Conservation (phyloP, 441 rosid genomes). For the Gossypium lobatum region DNA sequence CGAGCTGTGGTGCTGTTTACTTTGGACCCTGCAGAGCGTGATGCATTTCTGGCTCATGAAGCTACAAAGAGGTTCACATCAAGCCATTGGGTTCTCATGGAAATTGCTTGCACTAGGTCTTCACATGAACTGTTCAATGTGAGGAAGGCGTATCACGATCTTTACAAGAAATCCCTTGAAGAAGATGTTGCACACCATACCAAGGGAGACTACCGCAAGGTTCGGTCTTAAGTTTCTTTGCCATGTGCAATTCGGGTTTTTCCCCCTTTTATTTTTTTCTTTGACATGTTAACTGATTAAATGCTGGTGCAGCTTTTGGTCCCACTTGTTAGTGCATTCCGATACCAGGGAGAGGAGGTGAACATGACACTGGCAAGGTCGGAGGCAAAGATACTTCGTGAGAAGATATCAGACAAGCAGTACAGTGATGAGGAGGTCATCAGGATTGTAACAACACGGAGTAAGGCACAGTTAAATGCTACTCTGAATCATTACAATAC, state of each 20-base stretch:
- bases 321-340: slow-evolving; percentile 66
- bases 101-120: slow-evolving; percentile 79
- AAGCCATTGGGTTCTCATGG: slow-evolving; percentile 73
- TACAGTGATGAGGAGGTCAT: slow-evolving; percentile 62
- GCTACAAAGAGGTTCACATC: slow-evolving; percentile 65
- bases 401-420: slow-evolving; percentile 52
- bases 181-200: slow-evolving; percentile 92
- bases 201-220: slow-evolving; percentile 80
- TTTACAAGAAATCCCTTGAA: slow-evolving; percentile 73
- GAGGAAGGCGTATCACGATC: slow-evolving; percentile 80
- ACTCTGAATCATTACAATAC: slow-evolving; percentile 73
- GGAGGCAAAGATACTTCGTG: slow-evolving; percentile 72
- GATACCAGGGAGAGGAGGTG: slow-evolving; percentile 77
- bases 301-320: slow-evolving; percentile 57
- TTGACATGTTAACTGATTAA: not conserved
- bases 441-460: slow-evolving; percentile 66
- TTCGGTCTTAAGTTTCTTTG: slow-evolving; percentile 13
- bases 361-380: slow-evolving; percentile 53
- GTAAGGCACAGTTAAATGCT: slow-evolving; percentile 67
- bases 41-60: slow-evolving; percentile 69
- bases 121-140: slow-evolving; percentile 47
- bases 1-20: slow-evolving; percentile 65
- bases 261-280: not conserved
- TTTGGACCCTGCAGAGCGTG: slow-evolving; percentile 70
- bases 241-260: not conserved